Evolutionary conservation across 768 basidiomycete genomes (phyloP).

Genomic region (Boletus bicolor): DNA sequence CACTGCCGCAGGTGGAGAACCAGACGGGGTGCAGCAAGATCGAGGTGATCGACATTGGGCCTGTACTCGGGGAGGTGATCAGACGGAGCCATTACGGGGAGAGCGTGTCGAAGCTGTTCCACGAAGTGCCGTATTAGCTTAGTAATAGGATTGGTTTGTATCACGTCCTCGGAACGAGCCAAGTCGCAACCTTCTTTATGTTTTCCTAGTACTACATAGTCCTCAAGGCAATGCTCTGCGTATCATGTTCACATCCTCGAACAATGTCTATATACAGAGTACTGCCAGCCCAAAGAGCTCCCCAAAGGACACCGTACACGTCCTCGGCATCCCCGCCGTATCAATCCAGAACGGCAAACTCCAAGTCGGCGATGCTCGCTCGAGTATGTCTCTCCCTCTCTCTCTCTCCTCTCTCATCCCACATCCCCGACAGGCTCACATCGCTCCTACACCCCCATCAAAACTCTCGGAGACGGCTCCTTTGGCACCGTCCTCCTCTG

Average conservation of each 20-base stretch:
- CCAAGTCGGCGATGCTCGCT: conserved; percentile 68
- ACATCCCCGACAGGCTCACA: conserved; percentile 57
- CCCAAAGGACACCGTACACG: conserved; percentile 59
- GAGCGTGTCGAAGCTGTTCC: conserved; percentile 84
- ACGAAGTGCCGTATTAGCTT: conserved; percentile 81
- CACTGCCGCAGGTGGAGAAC: conserved; percentile 85
- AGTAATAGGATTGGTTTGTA: conserved; percentile 12
- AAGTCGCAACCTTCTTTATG: conserved; percentile 6
- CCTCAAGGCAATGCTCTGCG: conserved; percentile 33
- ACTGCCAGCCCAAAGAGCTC: conserved; percentile 22
- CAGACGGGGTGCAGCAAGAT: conserved; percentile 70
- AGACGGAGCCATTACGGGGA: conserved; percentile 97
- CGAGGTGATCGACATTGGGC: conserved; percentile 92
- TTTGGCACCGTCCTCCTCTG: conserved; percentile 99
- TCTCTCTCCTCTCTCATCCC: background rate
- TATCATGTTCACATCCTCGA: conserved; percentile 33
- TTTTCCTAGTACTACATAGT: conserved; percentile 15
- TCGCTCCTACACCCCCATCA: conserved; percentile 91
- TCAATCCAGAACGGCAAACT: conserved; percentile 66
- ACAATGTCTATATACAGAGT: conserved; percentile 28
- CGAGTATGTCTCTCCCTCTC: conserved; percentile 48
- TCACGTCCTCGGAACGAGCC: background rate
- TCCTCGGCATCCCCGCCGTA: conserved; percentile 75
- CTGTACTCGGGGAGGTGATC: conserved; percentile 94
- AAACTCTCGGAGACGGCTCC: conserved; percentile 96